Evolutionary conservation across 1,284 basidiomycete genomes (phyloP), one percentile per base, ranked within the genome.

Genomic region (Marasmius tenuissimus): DNA sequence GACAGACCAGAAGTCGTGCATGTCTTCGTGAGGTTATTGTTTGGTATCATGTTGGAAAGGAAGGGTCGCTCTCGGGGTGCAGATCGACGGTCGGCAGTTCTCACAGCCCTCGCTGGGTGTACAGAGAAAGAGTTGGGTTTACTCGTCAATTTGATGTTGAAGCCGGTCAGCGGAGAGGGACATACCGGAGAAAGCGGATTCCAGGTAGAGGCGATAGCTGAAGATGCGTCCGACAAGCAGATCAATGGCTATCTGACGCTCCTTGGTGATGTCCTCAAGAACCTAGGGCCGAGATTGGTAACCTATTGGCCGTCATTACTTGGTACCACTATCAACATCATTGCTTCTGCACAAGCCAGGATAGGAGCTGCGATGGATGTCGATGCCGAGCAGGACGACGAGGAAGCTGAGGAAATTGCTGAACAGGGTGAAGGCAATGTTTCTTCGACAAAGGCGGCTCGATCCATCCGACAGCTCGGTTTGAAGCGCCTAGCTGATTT

Each of bases 121-220:
- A 80, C 82, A 0, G 81, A 91, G 39, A 81, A 85, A 7, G 97
- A 98, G 71, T 82, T 98, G 7, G 77, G 78, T 1, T 79, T 94
- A 0, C 80, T 99, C 0, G 86, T 97, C 20, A 89, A 96, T 66
- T 81, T 99, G 57, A 99, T 99, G 95, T 75, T 98, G n/a, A 83
- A 84, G 57, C 91, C 94, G 0, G 84, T 97, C 65, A 78, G 77
- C 8, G 75, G 75, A 52, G 73, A 75, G 61, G 66, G 61, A 47
- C 61, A 49, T 52, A 69, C 57, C 70, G 62, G 60, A 56, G 72
- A 72, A 2, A 65, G 63, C 12, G 61, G 22, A 1, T 75, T 79
- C 63, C 59, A 51, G 20, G 53, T 82, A 64, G 59, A 62, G 20
- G 55, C 70, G 63, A 65, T 83, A 0, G 68, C 75, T 1, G 54